phyloP scores from a whole-genome alignment of 495 filamentous ascomycete species.

The Barbatosphaeria neglecta region DNA sequence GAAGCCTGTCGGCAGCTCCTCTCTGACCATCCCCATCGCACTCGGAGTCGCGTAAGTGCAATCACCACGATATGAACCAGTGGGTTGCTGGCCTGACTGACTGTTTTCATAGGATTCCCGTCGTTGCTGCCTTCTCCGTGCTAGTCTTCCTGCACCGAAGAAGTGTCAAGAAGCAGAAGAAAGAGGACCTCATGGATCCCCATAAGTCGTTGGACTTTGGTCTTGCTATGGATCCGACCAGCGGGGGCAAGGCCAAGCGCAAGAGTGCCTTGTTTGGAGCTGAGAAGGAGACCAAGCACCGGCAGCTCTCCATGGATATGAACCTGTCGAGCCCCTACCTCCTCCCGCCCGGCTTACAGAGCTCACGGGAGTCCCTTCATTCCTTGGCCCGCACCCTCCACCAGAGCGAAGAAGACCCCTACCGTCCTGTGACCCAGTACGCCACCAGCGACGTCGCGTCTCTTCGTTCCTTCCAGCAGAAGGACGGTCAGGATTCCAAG shows the following conservation, averaged over 20 bases:
- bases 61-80: not conserved
- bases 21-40: constrained; percentile 62
- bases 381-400: constrained; percentile 65
- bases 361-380: constrained; percentile 73
- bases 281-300: constrained; percentile 45
- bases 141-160: constrained; percentile 69
- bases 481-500: constrained; percentile 39
- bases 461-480: constrained; percentile 38
- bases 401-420: constrained; percentile 73
- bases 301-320: constrained; percentile 77
- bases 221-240: constrained; percentile 38
- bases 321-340: constrained; percentile 77
- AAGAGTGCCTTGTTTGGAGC: constrained; percentile 32
- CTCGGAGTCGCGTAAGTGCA: constrained; percentile 70
- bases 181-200: constrained; percentile 76
- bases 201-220: constrained; percentile 94
- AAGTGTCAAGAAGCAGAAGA: constrained; percentile 56
- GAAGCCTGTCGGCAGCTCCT: constrained; percentile 41
- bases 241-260: constrained; percentile 27
- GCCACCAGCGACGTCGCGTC: constrained; percentile 47
- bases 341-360: constrained; percentile 66
- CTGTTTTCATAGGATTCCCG: constrained; percentile 51
- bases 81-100: constrained; percentile 23
- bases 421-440: constrained; percentile 57
- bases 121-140: constrained; percentile 53